A percentile compares a stretch with the other conserved stretches of the same genome.
Conservation (phyloP, 192 early-diverging fungal genomes). For the Spizellomyces sp. region DNA sequence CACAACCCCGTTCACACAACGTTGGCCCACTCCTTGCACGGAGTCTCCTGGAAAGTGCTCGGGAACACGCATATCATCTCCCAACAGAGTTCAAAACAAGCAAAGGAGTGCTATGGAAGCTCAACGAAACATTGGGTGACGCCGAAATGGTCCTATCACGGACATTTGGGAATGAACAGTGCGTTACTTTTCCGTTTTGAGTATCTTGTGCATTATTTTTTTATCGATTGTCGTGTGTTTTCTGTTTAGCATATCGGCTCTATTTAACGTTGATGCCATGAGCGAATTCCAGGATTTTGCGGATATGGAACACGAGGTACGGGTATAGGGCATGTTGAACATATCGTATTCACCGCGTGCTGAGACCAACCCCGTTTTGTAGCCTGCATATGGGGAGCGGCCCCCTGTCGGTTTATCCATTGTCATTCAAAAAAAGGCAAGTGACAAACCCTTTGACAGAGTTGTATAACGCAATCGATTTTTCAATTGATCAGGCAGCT, state of each 20-base stretch:
- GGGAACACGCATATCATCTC: too few species aligned
- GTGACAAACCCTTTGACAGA: too few species aligned
- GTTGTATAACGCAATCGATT: neutral
- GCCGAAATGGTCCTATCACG: neutral
- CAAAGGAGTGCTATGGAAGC: neutral
- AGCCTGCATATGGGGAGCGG: neutral
- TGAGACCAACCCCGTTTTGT: neutral
- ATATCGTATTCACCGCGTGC: too few species aligned
- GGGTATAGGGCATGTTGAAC: too few species aligned
- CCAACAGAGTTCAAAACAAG: too few species aligned
- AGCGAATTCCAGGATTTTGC: slow-evolving; percentile 3
- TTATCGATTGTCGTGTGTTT: neutral
- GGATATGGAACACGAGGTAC: neutral
- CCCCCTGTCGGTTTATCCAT: neutral
- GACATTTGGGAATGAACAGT: neutral
- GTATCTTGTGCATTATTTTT: too few species aligned
- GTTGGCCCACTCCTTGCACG: too few species aligned
- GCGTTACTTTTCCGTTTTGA: neutral
- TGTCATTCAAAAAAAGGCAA: slow-evolving; percentile 1
- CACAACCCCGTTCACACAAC: too few species aligned
- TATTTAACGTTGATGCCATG: neutral
- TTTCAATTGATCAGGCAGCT: neutral
- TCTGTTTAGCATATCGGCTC: neutral
- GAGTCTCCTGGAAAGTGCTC: too few species aligned
- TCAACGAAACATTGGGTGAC: neutral